Base-by-base conservation (phyloP, 2,329 filamentous ascomycete species). In the Trichoderma sp. region DNA sequence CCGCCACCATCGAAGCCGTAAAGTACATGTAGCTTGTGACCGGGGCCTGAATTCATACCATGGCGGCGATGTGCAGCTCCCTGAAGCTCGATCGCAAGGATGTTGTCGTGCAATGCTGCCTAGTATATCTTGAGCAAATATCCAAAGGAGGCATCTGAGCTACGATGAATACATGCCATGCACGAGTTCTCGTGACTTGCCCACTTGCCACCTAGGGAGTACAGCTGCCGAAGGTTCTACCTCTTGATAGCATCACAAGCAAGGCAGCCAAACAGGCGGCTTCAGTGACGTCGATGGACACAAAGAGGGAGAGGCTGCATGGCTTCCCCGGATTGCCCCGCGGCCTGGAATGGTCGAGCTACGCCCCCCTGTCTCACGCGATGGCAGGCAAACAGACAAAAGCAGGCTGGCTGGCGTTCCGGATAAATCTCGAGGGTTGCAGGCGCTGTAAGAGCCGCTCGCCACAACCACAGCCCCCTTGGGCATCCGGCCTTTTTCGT, bases 291-390 rank as follows among this genome's bases (percentile, higher is more conserved):
- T 63, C 45, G 51, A 61, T 61, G 17, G 43, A 39, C 43, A 39
- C 26, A 19, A 41, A 43, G 45, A 14, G 34, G 34, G 12, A 14
- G 34, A 39, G 12, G 34, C 34, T 14, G 34, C 3, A 26, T 26
- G 28, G 30, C 61, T 63, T 63, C 61, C 61, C 61, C 61, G 51
- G 61, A 63, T 56, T 56, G 61, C 61, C 61, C 61, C 61, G 51
- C 61, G 17, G 28, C 51, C 28, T 2, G 21, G 26, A 45, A 47
- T 63, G 26, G 60, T n/a, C 39, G 9, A 26, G 50, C 21, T 39
- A 63, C 59, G 43, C 50, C 39, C 26, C n/a, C 14, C 45, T 26
- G 28, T 15, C 10, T 28, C 17, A 28, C 47, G 21, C 6, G 26
- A 2, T 30, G 48, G 50, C 50, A 34, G 17, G 7, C 50, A 52